These are phyloP conservation scores for Epichloe typhina DNA, from an alignment of 2,329 filamentous ascomycete genomes.

Conservation along the genomic window DNA sequence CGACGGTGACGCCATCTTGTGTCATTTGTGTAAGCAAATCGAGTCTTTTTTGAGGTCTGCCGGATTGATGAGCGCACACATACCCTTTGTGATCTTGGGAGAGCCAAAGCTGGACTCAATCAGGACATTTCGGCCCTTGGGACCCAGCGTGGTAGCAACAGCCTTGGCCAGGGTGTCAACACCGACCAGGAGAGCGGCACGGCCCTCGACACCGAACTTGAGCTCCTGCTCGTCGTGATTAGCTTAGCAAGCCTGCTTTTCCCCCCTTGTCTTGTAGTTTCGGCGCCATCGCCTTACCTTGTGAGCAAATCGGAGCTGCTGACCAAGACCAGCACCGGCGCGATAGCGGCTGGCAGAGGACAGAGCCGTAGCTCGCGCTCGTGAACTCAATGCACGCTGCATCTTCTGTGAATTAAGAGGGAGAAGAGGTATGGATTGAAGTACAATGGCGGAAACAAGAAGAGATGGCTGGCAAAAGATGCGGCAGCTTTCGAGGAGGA, in stretches of 20 bases:
- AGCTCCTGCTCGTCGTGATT: conserved; percentile 54
- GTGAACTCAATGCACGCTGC: conserved; percentile 87
- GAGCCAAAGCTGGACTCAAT: conserved; percentile 98
- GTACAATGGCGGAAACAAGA: conserved; percentile 10
- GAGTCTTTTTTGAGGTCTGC: conserved; percentile 20
- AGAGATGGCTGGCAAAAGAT: conserved; percentile 9
- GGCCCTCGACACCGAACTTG: conserved; percentile 93
- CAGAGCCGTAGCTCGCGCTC: conserved; percentile 67
- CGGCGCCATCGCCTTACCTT: conserved; percentile 49
- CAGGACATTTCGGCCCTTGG: conserved; percentile 95
- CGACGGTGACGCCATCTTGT: conserved; percentile 75
- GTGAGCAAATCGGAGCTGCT: conserved; percentile 93
- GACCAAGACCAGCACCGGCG: conserved; percentile 52
- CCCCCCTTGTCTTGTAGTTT: background rate
- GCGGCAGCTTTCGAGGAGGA: conserved; percentile 3
- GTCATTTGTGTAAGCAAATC: conserved; percentile 7
- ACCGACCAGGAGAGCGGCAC: conserved; percentile 78
- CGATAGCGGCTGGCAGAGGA: conserved; percentile 57
- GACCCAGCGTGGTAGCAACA: conserved; percentile 88
- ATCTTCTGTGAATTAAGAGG: conserved; percentile 43
- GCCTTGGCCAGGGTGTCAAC: conserved; percentile 95
- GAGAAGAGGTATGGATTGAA: conserved; percentile 16
- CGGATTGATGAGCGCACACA: background rate
- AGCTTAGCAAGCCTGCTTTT: background rate
- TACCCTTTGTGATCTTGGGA: conserved; percentile 98